phyloP scores from a whole-genome alignment of 805 yeast species.

The Nakazawaea laoshanensis region DNA sequence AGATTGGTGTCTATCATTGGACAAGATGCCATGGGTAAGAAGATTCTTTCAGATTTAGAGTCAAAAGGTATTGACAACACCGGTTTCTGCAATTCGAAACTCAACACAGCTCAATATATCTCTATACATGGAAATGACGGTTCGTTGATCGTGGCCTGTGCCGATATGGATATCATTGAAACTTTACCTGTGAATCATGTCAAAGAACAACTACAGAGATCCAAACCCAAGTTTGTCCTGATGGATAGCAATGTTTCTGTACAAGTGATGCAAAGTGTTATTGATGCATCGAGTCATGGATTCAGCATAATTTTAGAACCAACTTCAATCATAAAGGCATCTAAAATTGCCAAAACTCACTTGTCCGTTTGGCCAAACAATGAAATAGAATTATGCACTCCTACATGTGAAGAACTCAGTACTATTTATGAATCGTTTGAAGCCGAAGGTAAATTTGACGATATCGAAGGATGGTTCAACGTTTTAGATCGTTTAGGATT shows the following conservation, averaged over 20 bases:
- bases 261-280: conserved; percentile 28
- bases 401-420: conserved; percentile 57
- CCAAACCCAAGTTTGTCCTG: conserved; percentile 42
- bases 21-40: conserved; percentile 43
- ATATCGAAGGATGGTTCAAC: conserved; percentile 66
- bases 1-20: conserved; percentile 56
- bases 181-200: conserved; percentile 35
- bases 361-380: conserved; percentile 41
- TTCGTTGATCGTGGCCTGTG: conserved; percentile 64
- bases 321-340: conserved; percentile 61
- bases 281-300: conserved; percentile 16
- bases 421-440: conserved; percentile 44
- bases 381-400: conserved; percentile 44
- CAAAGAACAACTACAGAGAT: conserved; percentile 25
- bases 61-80: conserved; percentile 21
- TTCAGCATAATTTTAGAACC: conserved; percentile 58
- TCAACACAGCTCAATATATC: conserved; percentile 61
- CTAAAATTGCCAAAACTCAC: conserved; percentile 30
- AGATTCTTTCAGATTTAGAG: conserved; percentile 24
- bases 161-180: conserved; percentile 75
- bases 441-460: conserved; percentile 30
- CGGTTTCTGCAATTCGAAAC: conserved; percentile 27
- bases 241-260: conserved; percentile 63
- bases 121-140: conserved; percentile 56
- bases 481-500: conserved; percentile 52